Base-by-base conservation (phyloP, 441 rosid genomes). In the Populus hybrid region DNA sequence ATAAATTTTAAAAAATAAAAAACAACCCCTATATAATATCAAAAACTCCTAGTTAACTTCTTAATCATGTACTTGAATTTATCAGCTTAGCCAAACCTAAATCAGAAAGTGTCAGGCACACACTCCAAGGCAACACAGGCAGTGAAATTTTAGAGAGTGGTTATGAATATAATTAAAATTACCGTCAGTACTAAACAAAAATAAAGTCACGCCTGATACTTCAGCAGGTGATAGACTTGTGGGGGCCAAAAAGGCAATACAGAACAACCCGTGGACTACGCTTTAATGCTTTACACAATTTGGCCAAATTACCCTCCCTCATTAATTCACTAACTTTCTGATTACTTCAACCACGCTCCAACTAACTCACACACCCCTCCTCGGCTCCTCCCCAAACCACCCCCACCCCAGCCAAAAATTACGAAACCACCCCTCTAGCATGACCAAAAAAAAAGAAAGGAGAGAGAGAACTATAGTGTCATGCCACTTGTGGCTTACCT, bases 401-500 rank as follows among this genome's bases (percentile, higher is more conserved):
- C 88, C 87, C 46, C 40, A 3, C 5, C 6, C 20, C 14, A 34
- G 4, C 57, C 1, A 3, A 14, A 66, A 69, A 4, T 32, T 32
- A 40, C 69, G 10, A 80, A 66, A 16, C 38, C 10, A 2, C 23
- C 67, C 20, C 73, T 67, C 23, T 2, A 20, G 38, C 9, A 9
- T 14, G 5, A 7, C 35, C 2, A 42, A 46, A 46, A 46, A 46
- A 1, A 14, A 46, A 8, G 4, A 2, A 1, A 57, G 63, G n/a
- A 20, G 63, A 57, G 1, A 35, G 21, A 4, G 73, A 67, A 8
- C 63, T 14, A 21, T 1, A 69, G 30, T 12, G 23, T 1, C 1
- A 36, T 2, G n/a, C 20, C n/a, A 40, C 72, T 34, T 2, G 8
- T 8, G 6, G 32, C 11, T 82, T 68, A 92, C 99, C 98, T 95